Evolutionary conservation across 441 rosid genomes (phyloP).

Genomic region (Arabidopsis hybrid): DNA sequence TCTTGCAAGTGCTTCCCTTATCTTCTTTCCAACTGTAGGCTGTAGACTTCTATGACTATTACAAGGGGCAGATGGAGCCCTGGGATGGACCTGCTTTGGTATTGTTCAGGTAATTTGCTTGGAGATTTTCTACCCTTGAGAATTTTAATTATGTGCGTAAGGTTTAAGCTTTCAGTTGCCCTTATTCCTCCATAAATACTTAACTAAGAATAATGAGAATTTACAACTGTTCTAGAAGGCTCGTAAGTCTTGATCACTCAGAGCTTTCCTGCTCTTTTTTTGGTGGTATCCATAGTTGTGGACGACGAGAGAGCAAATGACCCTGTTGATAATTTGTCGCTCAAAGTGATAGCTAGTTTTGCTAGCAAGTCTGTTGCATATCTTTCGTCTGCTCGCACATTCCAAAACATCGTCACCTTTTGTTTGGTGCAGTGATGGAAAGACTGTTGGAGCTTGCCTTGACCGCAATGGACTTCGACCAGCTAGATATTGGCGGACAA

Average conservation of each 20-base stretch:
- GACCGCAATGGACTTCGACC: constrained; percentile 99
- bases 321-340: constrained; percentile 15
- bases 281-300: constrained; percentile 18
- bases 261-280: constrained; percentile 24
- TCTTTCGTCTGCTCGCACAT: constrained; percentile 37
- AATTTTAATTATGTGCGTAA: constrained; percentile 19
- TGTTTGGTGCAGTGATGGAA: constrained; percentile 88
- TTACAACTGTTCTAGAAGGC: constrained; percentile 30
- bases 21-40: constrained; percentile 55
- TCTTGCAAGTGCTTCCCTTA: constrained; percentile 35
- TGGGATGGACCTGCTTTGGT: constrained; percentile 99
- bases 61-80: constrained; percentile 99
- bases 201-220: constrained; percentile 18
- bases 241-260: constrained; percentile 32
- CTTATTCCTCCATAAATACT: neutral
- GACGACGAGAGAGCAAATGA: constrained; percentile 30
- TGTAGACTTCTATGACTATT: constrained; percentile 94
- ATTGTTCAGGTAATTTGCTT: constrained; percentile 78
- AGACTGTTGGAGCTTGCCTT: constrained; percentile 98
- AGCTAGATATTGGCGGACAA: constrained; percentile 99
- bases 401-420: constrained; percentile 45
- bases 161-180: constrained; percentile 19
- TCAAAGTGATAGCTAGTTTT: constrained; percentile 26
- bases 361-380: constrained; percentile 43
- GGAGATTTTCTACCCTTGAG: constrained; percentile 8